Evolutionary conservation across 148 eudicot species (phyloP).

Genomic region (Amaranthus palmeri): DNA sequence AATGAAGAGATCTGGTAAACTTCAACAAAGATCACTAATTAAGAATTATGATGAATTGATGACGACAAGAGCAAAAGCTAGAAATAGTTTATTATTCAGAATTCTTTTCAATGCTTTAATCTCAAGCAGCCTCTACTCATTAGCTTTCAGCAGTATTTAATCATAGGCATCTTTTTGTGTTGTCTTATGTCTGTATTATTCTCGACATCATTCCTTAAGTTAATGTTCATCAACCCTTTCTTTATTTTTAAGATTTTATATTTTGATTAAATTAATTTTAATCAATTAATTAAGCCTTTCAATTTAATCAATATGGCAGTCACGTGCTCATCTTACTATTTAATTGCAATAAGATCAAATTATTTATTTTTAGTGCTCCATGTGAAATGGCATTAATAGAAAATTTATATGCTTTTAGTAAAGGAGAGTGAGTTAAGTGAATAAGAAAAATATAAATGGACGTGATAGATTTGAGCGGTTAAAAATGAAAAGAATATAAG

Average conservation of each 20-base stretch:
- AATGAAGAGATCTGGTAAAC: background rate
- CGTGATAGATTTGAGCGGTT: no score
- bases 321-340: conserved; percentile 20
- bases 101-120: background rate
- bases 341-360: no score
- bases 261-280: background rate
- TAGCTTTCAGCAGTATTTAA: background rate
- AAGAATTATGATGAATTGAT: conserved; percentile 2
- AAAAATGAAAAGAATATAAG: no score
- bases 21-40: conserved; percentile 5
- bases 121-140: conserved; percentile 13
- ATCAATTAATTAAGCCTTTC: conserved; percentile 12
- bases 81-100: background rate
- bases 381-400: no score
- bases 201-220: conserved; percentile 21
- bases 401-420: no score
- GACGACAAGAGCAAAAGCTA: background rate
- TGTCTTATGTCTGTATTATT: conserved; percentile 22
- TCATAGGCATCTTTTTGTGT: conserved; percentile 15
- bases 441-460: no score
- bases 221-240: conserved; percentile 11
- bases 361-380: no score
- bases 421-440: no score
- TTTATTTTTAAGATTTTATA: background rate
- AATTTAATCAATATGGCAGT: conserved; percentile 3